Evolutionary conservation across 495 filamentous ascomycete genomes (phyloP), one percentile per base, ranked within the genome.

Genomic region (Articulospora tetracladia): DNA sequence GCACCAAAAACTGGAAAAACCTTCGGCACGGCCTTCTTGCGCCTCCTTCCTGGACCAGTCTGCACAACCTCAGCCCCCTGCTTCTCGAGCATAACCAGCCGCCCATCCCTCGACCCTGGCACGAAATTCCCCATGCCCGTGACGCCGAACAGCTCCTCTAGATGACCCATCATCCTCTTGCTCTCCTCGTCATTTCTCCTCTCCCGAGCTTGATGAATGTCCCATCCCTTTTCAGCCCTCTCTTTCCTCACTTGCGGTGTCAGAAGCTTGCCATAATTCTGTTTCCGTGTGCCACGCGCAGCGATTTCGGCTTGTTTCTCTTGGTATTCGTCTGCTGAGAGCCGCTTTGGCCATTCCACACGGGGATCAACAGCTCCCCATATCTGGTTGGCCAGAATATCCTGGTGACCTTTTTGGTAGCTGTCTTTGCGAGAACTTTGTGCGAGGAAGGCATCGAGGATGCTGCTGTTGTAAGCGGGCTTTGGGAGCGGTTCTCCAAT

Each of bases 301-400:
- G 62, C 53, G 25, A 82, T 79, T 51, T 82, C 78, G 1, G 60
- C 58, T 32, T 68, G 66, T 52, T 82, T 82, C 22, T 64, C 55
- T 2, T 53, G 58, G 20, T 72, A 61, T 74, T 77, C 81, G 25
- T 70, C 68, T 12, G 69, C 57, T 0, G 74, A 71, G 2, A 62
- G 66, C 10, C 69, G 69, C 1, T 70, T 66, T 0, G 57, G 58
- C 71, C 74, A 79, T 49, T 74, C 73, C 2, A 73, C 60, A 2
- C 73, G 72, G 0, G 79, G 80, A 61, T 82, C 74, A 22, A 81
- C 72, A 59, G 73, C 61, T 6, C 58, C 65, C 59, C 67, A 76
- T 17, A 65, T 25, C 22, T 61, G 60, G 24, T 50, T 55, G 15
- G 57, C 39, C 59, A 60, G 44, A 15, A 57, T 44, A 10, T 65